Evolutionary conservation across 441 rosid species (phyloP).

Genomic region (Eutrema salsugineum): DNA sequence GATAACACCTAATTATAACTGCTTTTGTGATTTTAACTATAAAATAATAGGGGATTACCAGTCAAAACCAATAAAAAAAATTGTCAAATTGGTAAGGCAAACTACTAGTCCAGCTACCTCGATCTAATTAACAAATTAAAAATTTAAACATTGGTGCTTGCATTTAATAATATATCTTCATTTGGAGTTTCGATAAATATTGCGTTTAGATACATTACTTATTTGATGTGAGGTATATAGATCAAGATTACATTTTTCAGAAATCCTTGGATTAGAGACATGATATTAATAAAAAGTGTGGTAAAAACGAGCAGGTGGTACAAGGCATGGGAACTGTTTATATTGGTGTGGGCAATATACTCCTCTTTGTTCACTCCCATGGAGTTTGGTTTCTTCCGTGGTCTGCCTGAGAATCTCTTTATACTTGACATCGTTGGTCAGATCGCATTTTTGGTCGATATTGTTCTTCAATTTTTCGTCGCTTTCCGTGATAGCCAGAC

Average conservation of each 20-base stretch:
- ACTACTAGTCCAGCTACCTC: not conserved
- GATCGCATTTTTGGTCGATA: slow-evolving; percentile 79
- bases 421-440: slow-evolving; percentile 84
- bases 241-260: not conserved
- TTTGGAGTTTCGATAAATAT: not conserved
- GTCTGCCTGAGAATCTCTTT: slow-evolving; percentile 71
- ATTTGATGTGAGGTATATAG: not conserved
- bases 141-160: not conserved
- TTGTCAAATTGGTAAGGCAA: no score
- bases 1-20: no score
- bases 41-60: no score
- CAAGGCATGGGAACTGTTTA: slow-evolving; percentile 66
- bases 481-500: slow-evolving; percentile 71
- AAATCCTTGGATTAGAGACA: not conserved
- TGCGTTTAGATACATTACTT: not conserved
- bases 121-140: not conserved
- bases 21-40: no score
- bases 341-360: slow-evolving; percentile 87
- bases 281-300: not conserved
- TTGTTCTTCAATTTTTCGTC: slow-evolving; percentile 62
- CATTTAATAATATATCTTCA: not conserved
- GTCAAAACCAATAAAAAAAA: no score
- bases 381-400: slow-evolving; percentile 97
- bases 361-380: slow-evolving; percentile 95
- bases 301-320: slow-evolving; percentile 51